Percentiles rank a stretch among this genome's conserved stretches.
These are phyloP conservation scores for Alliaria petiolata DNA, from an alignment of 345 rosid species.

Conservation along the genomic window DNA sequence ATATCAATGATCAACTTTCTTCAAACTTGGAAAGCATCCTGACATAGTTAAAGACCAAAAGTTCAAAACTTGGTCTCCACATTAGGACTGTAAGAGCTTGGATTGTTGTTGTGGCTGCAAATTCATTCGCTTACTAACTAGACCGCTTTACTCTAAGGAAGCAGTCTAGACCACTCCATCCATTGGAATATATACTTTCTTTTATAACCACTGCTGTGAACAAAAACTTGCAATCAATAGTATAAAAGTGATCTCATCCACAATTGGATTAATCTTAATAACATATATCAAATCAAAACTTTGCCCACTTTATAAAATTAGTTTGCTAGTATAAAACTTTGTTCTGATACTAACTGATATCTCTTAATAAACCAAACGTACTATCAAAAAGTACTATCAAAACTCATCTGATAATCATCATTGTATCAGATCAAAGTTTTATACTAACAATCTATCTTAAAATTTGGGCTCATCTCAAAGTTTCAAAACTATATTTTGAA, in stretches of 20 bases:
- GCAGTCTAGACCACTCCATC: neutral
- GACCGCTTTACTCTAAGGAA: fast-evolving
- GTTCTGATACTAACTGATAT: too few relatives aligned
- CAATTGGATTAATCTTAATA: neutral
- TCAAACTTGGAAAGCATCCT: too few relatives aligned
- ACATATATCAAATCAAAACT: neutral
- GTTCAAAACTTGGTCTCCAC: neutral
- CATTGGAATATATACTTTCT: too few relatives aligned
- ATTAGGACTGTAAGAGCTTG: neutral
- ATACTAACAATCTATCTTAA: neutral
- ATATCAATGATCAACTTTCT: too few relatives aligned
- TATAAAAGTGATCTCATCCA: too few relatives aligned
- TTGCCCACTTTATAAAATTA: neutral
- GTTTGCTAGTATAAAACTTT: neutral
- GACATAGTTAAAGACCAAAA: neutral
- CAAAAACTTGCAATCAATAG: too few relatives aligned
- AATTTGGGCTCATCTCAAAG: neutral
- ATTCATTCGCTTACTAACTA: neutral
- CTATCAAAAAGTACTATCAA: too few relatives aligned
- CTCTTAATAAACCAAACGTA: too few relatives aligned
- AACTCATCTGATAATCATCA: too few relatives aligned
- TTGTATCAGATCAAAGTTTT: slow-evolving; percentile 2
- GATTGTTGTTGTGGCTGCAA: neutral
- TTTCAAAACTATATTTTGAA: neutral
- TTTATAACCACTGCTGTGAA: too few relatives aligned